phyloP scores from a whole-genome alignment of 1,284 basidiomycete species.

The Apiotrichum laibachii region DNA sequence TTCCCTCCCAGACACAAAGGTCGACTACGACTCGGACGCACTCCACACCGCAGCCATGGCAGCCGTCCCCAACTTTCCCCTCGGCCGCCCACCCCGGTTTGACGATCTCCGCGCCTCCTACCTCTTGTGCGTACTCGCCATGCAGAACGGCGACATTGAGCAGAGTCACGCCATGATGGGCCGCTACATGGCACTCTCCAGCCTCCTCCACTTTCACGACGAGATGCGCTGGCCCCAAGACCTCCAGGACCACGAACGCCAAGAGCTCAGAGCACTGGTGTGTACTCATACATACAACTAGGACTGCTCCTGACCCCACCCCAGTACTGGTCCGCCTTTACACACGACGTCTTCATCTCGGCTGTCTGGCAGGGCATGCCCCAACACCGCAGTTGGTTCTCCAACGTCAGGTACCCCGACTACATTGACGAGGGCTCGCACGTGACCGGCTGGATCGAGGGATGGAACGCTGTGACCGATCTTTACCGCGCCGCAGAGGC shows the following conservation, averaged over 20 bases:
- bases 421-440: no score
- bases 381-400: no score
- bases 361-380: no score
- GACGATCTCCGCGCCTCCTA: conserved; percentile 17
- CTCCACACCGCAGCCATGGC: not conserved
- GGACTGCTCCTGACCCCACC: no score
- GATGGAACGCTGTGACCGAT: conserved; percentile 24
- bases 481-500: conserved; percentile 18
- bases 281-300: no score
- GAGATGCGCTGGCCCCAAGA: conserved; percentile 14
- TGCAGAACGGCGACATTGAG: conserved; percentile 18
- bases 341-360: no score
- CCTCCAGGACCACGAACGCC: conserved; percentile 6
- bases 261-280: conserved; percentile 20
- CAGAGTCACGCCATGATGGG: conserved; percentile 15
- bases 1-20: no score
- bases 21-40: no score
- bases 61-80: not conserved
- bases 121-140: conserved; percentile 14
- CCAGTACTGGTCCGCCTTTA: no score
- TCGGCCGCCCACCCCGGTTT: conserved; percentile 7
- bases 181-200: conserved; percentile 14
- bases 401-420: not conserved
- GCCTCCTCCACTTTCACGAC: conserved; percentile 12
- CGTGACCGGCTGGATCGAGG: conserved; percentile 10